A percentile compares a stretch with the other conserved stretches of the same genome.
phyloP scores from a whole-genome alignment of 2,329 filamentous ascomycete genomes.

The Fusarium mexicanum region DNA sequence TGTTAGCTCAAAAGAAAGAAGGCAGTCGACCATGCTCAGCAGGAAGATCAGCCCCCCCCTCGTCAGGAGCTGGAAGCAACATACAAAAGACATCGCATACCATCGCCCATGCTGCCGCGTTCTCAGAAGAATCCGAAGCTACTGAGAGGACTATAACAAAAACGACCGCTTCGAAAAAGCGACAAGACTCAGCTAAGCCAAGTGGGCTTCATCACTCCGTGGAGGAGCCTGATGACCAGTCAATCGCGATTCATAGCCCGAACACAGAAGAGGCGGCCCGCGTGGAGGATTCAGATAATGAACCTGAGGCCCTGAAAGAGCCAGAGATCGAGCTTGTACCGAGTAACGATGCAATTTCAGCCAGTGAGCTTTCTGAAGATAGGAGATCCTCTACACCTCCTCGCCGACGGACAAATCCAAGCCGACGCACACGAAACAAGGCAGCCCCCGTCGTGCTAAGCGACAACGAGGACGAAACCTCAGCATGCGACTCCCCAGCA shows the following conservation, averaged over 20 bases:
- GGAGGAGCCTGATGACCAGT: background rate
- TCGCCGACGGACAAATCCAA: constrained; percentile 19
- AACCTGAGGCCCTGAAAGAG: background rate
- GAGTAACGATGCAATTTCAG: background rate
- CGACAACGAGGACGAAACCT: constrained; percentile 11
- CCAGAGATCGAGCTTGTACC: background rate
- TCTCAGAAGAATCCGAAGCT: background rate
- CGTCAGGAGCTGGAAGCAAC: background rate
- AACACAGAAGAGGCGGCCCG: background rate
- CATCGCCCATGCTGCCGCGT: background rate
- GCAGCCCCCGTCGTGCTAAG: constrained; percentile 2
- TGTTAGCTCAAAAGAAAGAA: constrained; percentile 52
- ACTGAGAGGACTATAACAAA: background rate
- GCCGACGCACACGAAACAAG: constrained; percentile 11
- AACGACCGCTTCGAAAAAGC: background rate
- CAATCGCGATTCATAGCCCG: background rate
- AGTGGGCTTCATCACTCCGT: background rate
- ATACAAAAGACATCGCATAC: background rate
- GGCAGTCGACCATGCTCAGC: background rate
- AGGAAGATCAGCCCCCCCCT: background rate
- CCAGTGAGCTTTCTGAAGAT: background rate
- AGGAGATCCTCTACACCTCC: background rate
- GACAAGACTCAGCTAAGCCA: background rate
- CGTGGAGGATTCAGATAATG: background rate
- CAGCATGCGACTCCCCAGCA: background rate